Base-by-base conservation (phyloP, 1,139 yeast genomes). In the Eremothecium gossypii region DNA sequence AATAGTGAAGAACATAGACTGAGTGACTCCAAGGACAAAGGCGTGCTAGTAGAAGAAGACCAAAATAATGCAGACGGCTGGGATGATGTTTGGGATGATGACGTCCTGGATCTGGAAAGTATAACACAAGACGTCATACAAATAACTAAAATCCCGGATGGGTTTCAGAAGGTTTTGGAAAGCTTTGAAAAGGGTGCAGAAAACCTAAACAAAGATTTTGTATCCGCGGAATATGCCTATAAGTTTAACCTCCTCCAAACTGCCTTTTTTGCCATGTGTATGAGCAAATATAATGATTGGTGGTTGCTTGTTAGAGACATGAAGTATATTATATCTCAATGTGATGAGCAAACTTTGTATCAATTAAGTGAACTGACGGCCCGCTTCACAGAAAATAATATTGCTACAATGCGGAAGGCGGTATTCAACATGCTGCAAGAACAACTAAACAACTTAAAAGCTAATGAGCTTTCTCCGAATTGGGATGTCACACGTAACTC, bases 231-330 rank as follows among this genome's bases (percentile, higher is more conserved):
- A 8, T 32, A 41, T 27, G 43, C 43, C 8, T 53, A 57, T 41
- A 60, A 59, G 43, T 45, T 49, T n/a, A 58, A 55, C 33, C 43
- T 59, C 8, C 41, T 60, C 27, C 62, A 58, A 38, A 57, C 63
- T 1, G 37, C 54, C 3, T 51, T 55, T 30, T 49, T 58, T 44
- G 57, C 58, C 1, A 48, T 57, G 33, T 39, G 52, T n/a, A 45
- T 43, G n/a, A 38, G 48, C 7, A 48, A 51, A 31, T 54, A 41
- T 20, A 43, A 45, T 6, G 49, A 59, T 9, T 60, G 64, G 64
- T 52, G 53, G 47, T 58, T 55, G 38, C 44, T 59, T 10, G 54
- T 47, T 36, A 49, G 49, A 30, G 63, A 60, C 43, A 42, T 55
- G 45, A 49, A 47, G 38, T 48, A 52, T 28, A 40, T 55, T 3